Base-by-base conservation (phyloP, 2,329 filamentous ascomycete species). In the Ceratocystis huliohia region DNA sequence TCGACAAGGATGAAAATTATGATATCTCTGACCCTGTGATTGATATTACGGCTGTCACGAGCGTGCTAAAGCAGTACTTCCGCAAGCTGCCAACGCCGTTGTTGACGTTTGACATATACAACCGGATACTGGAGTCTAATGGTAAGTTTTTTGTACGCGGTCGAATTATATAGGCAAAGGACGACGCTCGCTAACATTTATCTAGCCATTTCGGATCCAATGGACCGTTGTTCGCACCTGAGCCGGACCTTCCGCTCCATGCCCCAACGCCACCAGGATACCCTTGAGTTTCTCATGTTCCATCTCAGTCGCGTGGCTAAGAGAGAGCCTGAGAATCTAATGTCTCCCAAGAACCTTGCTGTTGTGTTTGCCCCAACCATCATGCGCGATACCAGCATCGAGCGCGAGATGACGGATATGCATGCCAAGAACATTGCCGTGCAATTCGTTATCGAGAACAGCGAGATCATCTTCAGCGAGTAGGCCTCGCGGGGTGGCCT, bases 291-390 rank as follows among this genome's bases (percentile, higher is more conserved):
- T 74, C 81, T 99, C 69, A 87, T 97, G 74, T 94, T 95, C 80
- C 94, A 99, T 78, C 82, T 99, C 71, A 88, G 87, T 70, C 85
- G 91, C 68, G 93, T 99, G 48, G 89, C 95, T 67, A 81, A 86
- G 71, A 85, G 89, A 70, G 88, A 96, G 74, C 83, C 82, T 48
- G 88, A 95, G 74, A 97, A 97, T 73, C 76, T 96, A 75, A 99
- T 99, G 94, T 96, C 91, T 28, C 89, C 93, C 66, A 89, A 95
- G 77, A 99, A 99, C 74, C 78, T 97, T 69, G 91, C 94, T 2
- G 94, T 99, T 53, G 94, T 99, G 46, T 99, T 99, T 74, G 94
- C 94, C 7, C 94, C 94, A 6, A 99, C 94, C 0, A 95, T 99
- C 71, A 96, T 99, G 90, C 85, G 93, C 71, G 91, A 95, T 66